Evolutionary conservation across 2,329 filamentous ascomycete species (phyloP), one percentile per base, ranked within the genome.

Genomic region (Ceratocystis cubensis): DNA sequence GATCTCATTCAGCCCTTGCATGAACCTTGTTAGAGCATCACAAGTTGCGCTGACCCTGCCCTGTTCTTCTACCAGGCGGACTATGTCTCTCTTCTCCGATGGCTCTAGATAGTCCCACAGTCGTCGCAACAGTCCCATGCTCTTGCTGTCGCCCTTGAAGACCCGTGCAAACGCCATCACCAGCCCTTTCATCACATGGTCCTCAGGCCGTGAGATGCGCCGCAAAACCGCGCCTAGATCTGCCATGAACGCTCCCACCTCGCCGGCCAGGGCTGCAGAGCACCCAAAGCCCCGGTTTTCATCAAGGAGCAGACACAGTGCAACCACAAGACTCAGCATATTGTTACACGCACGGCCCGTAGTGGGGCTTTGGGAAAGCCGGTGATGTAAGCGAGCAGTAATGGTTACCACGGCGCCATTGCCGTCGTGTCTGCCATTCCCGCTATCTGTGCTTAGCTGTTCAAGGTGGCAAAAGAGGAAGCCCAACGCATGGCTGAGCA

Each of bases 241-340:
- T 56, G 71, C 63, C 20, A 74, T 68, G 41, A 74, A 73, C 37
- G 67, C 63, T 7, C 72, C 69, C 22, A 75, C 66, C 17, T 68
- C 67, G 6, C 65, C 50, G 2, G 73, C 70, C 22, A 75, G 68
- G 30, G 41, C 61, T 1, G 70, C 67, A 17, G 72, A 72, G 59
- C 72, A 75, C 5, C 73, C 73, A 1, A 75, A 65, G 2, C 70
- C 71, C 15, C 63, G 64, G 41, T 71, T 69, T 30, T 72, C 70
- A 44, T 73, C 71, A 7, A 75, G 70, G 6, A 74, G 67, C 17
- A 73, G 68, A 65, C 71, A 74, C 17, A 75, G 67, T 6, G 69
- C 64, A n/a, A 70, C 69, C 4, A 69, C 57, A 17, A 69, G 64
- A 62, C 64, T 57, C 48, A 70, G 67, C 20, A 69, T 53, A 50